Base-by-base conservation (phyloP, 2,329 filamentous ascomycete genomes). In the Sphaerostilbella broomeana region DNA sequence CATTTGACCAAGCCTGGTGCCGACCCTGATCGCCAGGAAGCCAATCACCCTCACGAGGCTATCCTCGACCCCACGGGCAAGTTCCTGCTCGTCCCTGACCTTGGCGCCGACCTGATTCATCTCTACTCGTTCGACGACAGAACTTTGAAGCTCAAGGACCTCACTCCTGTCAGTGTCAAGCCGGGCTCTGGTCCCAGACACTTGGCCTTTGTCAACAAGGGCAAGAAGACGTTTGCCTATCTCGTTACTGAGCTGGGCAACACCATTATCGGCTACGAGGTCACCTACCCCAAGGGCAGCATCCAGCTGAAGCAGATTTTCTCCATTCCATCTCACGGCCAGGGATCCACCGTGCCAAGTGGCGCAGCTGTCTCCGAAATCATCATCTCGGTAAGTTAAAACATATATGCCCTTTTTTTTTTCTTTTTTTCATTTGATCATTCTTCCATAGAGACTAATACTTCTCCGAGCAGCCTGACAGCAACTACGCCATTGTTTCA, bases 141-240 rank as follows among this genome's bases (percentile, higher is more conserved):
- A 47, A 67, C 68, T 31, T 53, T 61, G 6, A 65, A 69, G 21
- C 61, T 75, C 6, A 52, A 52, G 13, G 51, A 60, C 16, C 48
- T 61, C 15, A 47, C 55, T 6, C 64, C 72, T 6, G 58, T 75
- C 24, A 47, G 59, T 24, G 56, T 69, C 37, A 46, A 63, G 22
- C 48, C 69, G 2, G 80, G 79, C 12, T 73, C 69, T 25, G 83
- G 83, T 0, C 83, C 82, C 1, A 68, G 81, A 21, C 81, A 86
- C 52, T 70, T 69, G 8, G 64, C 67, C n/a, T 86, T 85, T 61
- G 60, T 63, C 33, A 58, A 69, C 53, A 57, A 51, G 31, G 52
- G 52, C 35, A 49, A 57, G 36, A 67, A 63, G 47, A 75, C 68
- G 2, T 77, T 67, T 55, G 68, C 79, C 55, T 81, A 79, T 54